Percentiles rank a stretch among this genome's conserved stretches.
These are phyloP conservation scores for Brassica napus DNA, from an alignment of 345 rosid genomes.

Conservation along the genomic window Da-Ae NC_063442.1:613501-614000, in stretches of 20 bases:
- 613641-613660: not conserved
- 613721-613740: not conserved
- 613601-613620: not conserved
- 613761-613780: not conserved
- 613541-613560: conserved; percentile 1
- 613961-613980: conserved; percentile 22
- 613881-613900: not conserved
- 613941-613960: not conserved
- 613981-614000: conserved; percentile 82
- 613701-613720: not conserved
- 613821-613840: not conserved
- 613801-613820: not conserved
- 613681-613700: not conserved
- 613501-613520: conserved; percentile 6
- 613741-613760: not conserved
- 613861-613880: not conserved
- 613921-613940: not conserved
- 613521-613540: not conserved
- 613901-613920: not conserved
- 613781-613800: conserved; percentile 17
- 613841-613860: not conserved
- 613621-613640: not conserved
- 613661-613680: not conserved
- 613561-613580: conserved; percentile 3
- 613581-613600: not conserved